These are phyloP conservation scores for Musa acuminata DNA, from an alignment of 176 grass and related monocot species.

Conservation along the genomic window DNA sequence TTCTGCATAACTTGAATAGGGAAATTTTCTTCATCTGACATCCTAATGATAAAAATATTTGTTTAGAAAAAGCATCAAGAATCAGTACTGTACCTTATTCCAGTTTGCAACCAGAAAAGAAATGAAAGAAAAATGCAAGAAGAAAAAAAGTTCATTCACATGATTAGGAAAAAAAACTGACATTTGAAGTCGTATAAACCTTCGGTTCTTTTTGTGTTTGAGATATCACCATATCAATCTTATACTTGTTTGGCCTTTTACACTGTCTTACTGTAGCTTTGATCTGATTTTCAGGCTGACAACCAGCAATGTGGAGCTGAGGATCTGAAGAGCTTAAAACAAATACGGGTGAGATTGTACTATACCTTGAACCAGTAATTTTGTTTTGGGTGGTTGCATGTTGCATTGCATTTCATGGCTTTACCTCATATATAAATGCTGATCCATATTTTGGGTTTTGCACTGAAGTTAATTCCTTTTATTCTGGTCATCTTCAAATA, in stretches of 20 bases:
- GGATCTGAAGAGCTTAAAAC: constrained; percentile 73
- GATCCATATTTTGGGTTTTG: too few relatives aligned
- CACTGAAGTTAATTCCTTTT: too few relatives aligned
- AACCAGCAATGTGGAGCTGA: constrained; percentile 60
- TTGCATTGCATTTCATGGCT: neutral
- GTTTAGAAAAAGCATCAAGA: constrained; percentile 17
- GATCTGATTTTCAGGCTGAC: constrained; percentile 42
- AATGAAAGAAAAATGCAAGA: neutral
- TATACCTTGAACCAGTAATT: neutral
- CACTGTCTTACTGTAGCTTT: constrained; percentile 20
- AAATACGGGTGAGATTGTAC: constrained; percentile 62
- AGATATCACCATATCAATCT: neutral
- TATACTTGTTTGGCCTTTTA: neutral
- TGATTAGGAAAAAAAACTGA: neutral
- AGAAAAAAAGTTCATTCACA: neutral
- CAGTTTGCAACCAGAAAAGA: neutral
- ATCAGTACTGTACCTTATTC: neutral
- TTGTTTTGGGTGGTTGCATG: neutral
- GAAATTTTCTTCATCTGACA: neutral
- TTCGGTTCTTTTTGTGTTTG: neutral
- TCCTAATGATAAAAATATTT: constrained; percentile 2
- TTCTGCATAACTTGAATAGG: neutral
- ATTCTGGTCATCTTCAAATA: too few relatives aligned
- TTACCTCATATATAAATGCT: too few relatives aligned
- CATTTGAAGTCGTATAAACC: too few relatives aligned